Evolutionary conservation across 768 basidiomycete genomes (phyloP).

Genomic region (Paxillus ammoniavirescens): DNA sequence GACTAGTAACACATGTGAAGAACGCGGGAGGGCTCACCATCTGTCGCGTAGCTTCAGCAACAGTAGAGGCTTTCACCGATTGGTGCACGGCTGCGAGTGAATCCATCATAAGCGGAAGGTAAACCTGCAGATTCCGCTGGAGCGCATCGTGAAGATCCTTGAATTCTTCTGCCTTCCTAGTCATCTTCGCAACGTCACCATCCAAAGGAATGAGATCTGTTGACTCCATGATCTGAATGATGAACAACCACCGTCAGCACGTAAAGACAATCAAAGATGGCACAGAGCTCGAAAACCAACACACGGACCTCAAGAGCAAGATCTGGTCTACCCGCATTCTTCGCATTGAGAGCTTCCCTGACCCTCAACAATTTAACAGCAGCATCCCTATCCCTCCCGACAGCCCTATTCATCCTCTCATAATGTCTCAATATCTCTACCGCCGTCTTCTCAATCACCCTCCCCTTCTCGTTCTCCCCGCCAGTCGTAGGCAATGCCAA

Average conservation of each 20-base stretch:
- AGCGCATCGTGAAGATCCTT: constrained; percentile 82
- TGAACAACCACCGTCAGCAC: background rate
- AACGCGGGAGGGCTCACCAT: constrained; percentile 48
- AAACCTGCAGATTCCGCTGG: constrained; percentile 85
- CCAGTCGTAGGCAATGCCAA: constrained; percentile 59
- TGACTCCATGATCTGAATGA: constrained; percentile 74
- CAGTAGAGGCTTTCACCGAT: constrained; percentile 65
- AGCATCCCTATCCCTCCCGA: constrained; percentile 71
- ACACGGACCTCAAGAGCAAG: constrained; percentile 74
- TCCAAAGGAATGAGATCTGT: constrained; percentile 85
- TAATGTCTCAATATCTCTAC: constrained; percentile 78
- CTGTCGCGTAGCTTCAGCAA: constrained; percentile 74
- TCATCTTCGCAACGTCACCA: constrained; percentile 82
- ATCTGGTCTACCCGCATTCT: constrained; percentile 70
- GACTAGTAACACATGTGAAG: constrained; percentile 11
- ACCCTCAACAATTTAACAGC: constrained; percentile 75
- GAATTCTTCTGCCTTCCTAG: constrained; percentile 85
- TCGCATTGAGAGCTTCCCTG: constrained; percentile 76
- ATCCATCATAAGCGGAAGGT: constrained; percentile 92
- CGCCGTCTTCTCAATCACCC: constrained; percentile 70
- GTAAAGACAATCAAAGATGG: background rate
- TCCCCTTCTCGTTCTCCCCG: constrained; percentile 57
- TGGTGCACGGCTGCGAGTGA: constrained; percentile 81
- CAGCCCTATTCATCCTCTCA: constrained; percentile 70
- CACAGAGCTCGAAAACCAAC: background rate